Percentiles rank a stretch among this genome's conserved stretches.
These are phyloP conservation scores for Kwoniella pini DNA, from an alignment of 768 basidiomycete genomes.

Conservation along the genomic window DNA sequence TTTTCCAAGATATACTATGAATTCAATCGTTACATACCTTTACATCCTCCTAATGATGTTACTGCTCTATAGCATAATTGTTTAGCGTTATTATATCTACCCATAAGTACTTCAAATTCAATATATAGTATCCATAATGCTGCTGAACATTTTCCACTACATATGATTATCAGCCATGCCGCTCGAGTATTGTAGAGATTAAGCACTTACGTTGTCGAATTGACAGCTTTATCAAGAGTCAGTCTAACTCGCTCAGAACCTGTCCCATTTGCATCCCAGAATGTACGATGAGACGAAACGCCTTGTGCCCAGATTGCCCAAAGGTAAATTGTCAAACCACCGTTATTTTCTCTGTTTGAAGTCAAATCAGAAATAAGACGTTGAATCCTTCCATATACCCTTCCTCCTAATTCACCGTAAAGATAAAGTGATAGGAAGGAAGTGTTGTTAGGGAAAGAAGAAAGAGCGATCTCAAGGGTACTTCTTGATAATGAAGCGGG, in stretches of 20 bases:
- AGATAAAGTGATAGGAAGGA: slow-evolving; percentile 54
- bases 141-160: slow-evolving; percentile 49
- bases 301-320: slow-evolving; percentile 53
- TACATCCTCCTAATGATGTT: slow-evolving; percentile 53
- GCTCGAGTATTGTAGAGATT: neutral
- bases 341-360: neutral
- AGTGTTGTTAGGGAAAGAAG: slow-evolving; percentile 55
- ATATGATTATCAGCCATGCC: neutral
- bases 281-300: slow-evolving; percentile 26
- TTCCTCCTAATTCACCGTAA: slow-evolving; percentile 48
- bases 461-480: slow-evolving; percentile 51
- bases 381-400: slow-evolving; percentile 54
- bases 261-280: slow-evolving; percentile 42
- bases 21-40: slow-evolving; percentile 41
- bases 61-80: slow-evolving; percentile 54
- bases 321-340: slow-evolving; percentile 39
- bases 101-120: slow-evolving; percentile 55
- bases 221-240: slow-evolving; percentile 52
- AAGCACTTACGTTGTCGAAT: slow-evolving; percentile 32
- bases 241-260: slow-evolving; percentile 50
- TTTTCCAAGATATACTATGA: neutral
- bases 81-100: slow-evolving; percentile 46
- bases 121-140: slow-evolving; percentile 55
- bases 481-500: slow-evolving; percentile 44
- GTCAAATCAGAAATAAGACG: slow-evolving; percentile 43